Evolutionary conservation across 73 alveolate genomes (phyloP).

Genomic region (Tetrahymena malaccensis): DNA sequence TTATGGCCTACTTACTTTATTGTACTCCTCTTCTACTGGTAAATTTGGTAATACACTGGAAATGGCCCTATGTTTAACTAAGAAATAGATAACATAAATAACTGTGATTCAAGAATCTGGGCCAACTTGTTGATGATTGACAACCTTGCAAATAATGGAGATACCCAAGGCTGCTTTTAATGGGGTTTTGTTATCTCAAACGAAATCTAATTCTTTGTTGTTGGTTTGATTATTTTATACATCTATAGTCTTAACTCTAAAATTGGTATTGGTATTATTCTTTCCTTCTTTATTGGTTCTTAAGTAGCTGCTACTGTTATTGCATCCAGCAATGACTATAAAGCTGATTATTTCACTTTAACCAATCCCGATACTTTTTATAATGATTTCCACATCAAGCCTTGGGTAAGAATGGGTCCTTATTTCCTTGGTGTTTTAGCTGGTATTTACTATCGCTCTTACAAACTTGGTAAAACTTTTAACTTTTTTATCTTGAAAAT

Average conservation of each 20-base stretch:
- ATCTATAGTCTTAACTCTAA: constrained; percentile 7
- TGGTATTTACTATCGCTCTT: constrained; percentile 37
- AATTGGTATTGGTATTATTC: constrained; percentile 7
- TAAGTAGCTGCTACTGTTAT: background rate
- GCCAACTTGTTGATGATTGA: constrained; percentile 41
- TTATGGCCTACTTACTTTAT: constrained; percentile 41
- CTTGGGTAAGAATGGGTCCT: background rate
- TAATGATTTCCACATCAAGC: constrained; percentile 12
- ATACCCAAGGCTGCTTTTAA: constrained; percentile 30
- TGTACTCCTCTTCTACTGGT: constrained; percentile 6
- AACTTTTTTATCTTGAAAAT: background rate
- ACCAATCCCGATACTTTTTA: constrained; percentile 27
- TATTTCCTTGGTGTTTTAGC: background rate
- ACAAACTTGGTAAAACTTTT: background rate
- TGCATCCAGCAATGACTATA: constrained; percentile 4
- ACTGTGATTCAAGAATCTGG: constrained; percentile 49
- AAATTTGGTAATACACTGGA: constrained; percentile 22
- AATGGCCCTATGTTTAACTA: constrained; percentile 50
- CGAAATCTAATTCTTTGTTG: constrained; percentile 44
- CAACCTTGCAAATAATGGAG: constrained; percentile 24
- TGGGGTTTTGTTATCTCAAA: constrained; percentile 55
- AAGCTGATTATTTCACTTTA: background rate
- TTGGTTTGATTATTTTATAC: constrained; percentile 25
- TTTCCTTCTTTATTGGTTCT: constrained; percentile 4
- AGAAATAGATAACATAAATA: background rate